A percentile compares a stretch with the other conserved stretches of the same genome.
These are phyloP conservation scores for Chamaenerion angustifolium DNA, from an alignment of 345 rosid genomes.

Conservation along the genomic window DNA sequence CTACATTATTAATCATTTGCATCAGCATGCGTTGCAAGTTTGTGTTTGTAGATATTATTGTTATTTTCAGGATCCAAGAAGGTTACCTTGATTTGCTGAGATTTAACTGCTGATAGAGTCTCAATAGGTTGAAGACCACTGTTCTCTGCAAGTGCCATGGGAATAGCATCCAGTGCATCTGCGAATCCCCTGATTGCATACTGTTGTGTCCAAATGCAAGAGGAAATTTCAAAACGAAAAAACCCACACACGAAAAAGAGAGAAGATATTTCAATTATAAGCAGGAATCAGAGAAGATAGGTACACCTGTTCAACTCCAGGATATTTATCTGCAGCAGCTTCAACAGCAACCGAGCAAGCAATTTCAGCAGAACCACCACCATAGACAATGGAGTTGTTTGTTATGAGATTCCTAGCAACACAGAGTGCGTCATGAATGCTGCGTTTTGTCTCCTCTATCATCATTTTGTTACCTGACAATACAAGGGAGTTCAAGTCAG, in stretches of 20 bases:
- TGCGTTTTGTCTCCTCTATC: constrained; percentile 95
- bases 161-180: constrained; percentile 77
- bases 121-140: constrained; percentile 95
- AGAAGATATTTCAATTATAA: no score
- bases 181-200: constrained; percentile 90
- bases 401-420: constrained; percentile 93
- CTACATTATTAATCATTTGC: constrained; percentile 21
- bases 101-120: constrained; percentile 83
- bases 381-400: constrained; percentile 85
- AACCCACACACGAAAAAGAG: no score
- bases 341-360: constrained; percentile 88
- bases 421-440: constrained; percentile 88
- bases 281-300: background rate
- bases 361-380: constrained; percentile 94
- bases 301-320: constrained; percentile 93
- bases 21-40: background rate
- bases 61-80: background rate
- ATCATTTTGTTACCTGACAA: constrained; percentile 85
- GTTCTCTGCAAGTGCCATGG: constrained; percentile 97
- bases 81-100: constrained; percentile 78
- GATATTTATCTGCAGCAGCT: constrained; percentile 77
- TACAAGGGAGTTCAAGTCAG: no score
- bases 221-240: background rate
- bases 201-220: constrained; percentile 24
- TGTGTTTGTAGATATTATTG: background rate